These are phyloP conservation scores for Tetradesmus lagerheimii DNA, from an alignment of 139 green algal genomes.

Conservation along the genomic window DNA sequence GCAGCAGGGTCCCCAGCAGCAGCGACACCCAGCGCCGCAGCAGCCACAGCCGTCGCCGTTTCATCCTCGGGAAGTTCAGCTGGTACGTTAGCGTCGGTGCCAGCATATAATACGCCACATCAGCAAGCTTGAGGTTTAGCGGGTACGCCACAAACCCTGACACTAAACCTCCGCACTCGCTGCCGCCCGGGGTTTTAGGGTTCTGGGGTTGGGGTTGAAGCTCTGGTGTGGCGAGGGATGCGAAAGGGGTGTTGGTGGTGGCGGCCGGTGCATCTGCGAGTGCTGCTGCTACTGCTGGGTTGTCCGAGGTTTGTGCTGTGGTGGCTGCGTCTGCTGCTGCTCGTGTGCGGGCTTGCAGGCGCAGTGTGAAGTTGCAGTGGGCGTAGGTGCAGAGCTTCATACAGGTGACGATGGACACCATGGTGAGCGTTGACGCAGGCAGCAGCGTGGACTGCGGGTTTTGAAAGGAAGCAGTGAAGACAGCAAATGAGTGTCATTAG, in stretches of 20 bases:
- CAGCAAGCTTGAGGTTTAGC: conserved; percentile 75
- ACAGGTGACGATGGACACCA: conserved; percentile 66
- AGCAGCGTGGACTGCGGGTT: background rate
- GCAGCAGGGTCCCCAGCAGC: conserved; percentile 63
- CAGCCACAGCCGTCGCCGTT: conserved; percentile 60
- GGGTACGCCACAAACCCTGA: conserved; percentile 70
- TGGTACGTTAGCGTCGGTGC: conserved; percentile 90
- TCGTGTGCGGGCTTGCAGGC: conserved; percentile 26
- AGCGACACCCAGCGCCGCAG: conserved; percentile 58
- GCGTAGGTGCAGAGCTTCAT: conserved; percentile 87
- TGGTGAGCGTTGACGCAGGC: conserved; percentile 51
- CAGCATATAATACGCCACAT: conserved; percentile 86
- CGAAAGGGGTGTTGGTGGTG: background rate
- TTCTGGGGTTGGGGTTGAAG: background rate
- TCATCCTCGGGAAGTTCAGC: conserved; percentile 59
- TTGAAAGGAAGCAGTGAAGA: no score
- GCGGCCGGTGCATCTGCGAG: background rate
- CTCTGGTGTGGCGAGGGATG: background rate
- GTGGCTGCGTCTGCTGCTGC: background rate
- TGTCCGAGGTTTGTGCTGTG: background rate
- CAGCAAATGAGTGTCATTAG: no score
- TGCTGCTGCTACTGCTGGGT: conserved; percentile 15
- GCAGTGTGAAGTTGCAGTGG: conserved; percentile 71
- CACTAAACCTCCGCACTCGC: background rate
- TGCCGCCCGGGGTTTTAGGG: background rate